Evolutionary conservation across 495 filamentous ascomycete genomes (phyloP).

Genomic region (Aspergillus diversus): DNA sequence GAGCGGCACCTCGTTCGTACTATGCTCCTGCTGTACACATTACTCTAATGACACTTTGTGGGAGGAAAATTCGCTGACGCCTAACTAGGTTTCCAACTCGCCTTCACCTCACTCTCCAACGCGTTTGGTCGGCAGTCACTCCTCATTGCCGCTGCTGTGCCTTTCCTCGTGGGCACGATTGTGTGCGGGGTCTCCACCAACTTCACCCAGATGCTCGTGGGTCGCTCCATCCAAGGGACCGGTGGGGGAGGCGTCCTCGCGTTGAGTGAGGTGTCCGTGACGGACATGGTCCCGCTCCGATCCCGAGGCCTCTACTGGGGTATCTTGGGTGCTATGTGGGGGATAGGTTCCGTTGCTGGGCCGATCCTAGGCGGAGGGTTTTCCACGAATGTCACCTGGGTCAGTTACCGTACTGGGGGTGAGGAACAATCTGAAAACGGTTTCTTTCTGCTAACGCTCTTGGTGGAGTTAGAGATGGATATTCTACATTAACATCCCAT

Average conservation of each 20-base stretch:
- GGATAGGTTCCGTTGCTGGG: conserved; percentile 35
- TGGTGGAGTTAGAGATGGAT: conserved; percentile 51
- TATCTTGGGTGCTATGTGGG: conserved; percentile 28
- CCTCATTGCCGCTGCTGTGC: conserved; percentile 39
- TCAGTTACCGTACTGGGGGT: background rate
- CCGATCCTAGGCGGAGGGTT: conserved; percentile 43
- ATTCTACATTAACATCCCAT: conserved; percentile 68
- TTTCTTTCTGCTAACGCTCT: no score
- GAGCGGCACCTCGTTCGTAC: conserved; percentile 54
- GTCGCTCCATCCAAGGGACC: conserved; percentile 38
- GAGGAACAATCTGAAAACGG: no score
- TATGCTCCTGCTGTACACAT: conserved; percentile 38
- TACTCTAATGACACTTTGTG: no score
- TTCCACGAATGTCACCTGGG: conserved; percentile 44
- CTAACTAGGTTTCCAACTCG: conserved; percentile 36
- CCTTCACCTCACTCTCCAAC: conserved; percentile 48
- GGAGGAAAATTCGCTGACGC: no score
- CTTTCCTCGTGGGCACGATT: conserved; percentile 49
- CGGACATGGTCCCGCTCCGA: conserved; percentile 43
- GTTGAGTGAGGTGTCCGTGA: conserved; percentile 38
- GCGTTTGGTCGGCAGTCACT: conserved; percentile 55
- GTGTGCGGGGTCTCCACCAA: conserved; percentile 38
- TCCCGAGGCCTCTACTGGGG: conserved; percentile 39
- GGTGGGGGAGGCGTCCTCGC: conserved; percentile 40
- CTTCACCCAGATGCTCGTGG: conserved; percentile 38